phyloP scores from a whole-genome alignment of 1,139 yeast genomes.

The Debaryomycetaceae sp. region DNA sequence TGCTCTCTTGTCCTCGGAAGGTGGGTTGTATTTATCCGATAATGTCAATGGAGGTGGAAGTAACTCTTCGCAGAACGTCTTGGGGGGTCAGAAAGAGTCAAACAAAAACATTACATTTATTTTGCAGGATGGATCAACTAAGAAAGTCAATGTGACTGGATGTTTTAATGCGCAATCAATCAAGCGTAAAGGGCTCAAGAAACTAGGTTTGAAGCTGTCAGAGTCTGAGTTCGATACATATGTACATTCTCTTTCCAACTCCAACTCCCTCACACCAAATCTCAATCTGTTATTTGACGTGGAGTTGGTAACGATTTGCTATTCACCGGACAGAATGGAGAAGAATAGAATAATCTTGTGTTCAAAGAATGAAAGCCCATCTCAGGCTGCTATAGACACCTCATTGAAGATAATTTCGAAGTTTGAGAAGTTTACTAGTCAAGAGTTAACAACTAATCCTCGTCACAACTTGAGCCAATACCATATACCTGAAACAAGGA shows the following conservation, averaged over 20 bases:
- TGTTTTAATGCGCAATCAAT: slow-evolving; percentile 81
- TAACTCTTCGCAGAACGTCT: background rate
- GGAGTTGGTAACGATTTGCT: slow-evolving; percentile 79
- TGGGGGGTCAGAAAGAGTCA: slow-evolving; percentile 27
- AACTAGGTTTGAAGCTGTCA: slow-evolving; percentile 48
- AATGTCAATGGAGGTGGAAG: background rate
- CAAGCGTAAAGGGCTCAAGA: slow-evolving; percentile 65
- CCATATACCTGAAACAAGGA: slow-evolving; percentile 22
- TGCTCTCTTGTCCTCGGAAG: slow-evolving; percentile 5
- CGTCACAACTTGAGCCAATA: slow-evolving; percentile 18
- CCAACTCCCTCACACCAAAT: slow-evolving; percentile 17
- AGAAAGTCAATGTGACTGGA: slow-evolving; percentile 70
- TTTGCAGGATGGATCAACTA: slow-evolving; percentile 71
- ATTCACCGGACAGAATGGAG: slow-evolving; percentile 67
- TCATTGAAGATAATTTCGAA: slow-evolving; percentile 45
- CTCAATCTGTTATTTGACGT: slow-evolving; percentile 65
- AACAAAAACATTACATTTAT: slow-evolving; percentile 61
- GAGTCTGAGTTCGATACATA: slow-evolving; percentile 43
- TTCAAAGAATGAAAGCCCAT: slow-evolving; percentile 60
- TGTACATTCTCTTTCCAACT: slow-evolving; percentile 21
- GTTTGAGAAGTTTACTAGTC: slow-evolving; percentile 28
- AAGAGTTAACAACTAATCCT: slow-evolving; percentile 7
- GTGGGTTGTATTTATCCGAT: background rate
- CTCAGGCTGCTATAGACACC: slow-evolving; percentile 59
- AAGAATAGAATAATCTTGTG: slow-evolving; percentile 73